Evolutionary conservation across 768 basidiomycete species (phyloP), one percentile per base, ranked within the genome.

Genomic region (Auriculariales sp.): DNA sequence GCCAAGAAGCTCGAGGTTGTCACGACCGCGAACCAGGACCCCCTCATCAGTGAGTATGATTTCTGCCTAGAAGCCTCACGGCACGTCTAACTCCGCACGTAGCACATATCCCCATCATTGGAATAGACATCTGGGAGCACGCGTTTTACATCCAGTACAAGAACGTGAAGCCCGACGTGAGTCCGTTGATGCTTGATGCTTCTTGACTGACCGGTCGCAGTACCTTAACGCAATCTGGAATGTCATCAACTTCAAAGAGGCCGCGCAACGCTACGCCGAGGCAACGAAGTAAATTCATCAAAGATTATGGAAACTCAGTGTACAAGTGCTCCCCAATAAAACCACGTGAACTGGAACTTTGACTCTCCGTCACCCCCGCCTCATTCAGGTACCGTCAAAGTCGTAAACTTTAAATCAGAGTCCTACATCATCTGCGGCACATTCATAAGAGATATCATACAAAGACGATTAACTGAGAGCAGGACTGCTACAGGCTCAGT

Each of bases 21-120:
- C 48, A 91, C 94, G 19, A 99, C 95, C 11, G 69, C 90, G 5
- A 98, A 99, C 70, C 95, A 99, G 68, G 95, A 99, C 63, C 95
- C 95, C 24, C 74, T 93, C 46, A 66, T 89, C 56, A 63, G 64
- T 66, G 39, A 50, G 65, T 58, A 15, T 17, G 15, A 6, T 25
- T 3, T 22, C 14, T 28, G 22, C 14, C 15, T 32, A 24, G 0
- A 0, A 14, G 28, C 11, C 14, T 15, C 30, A 28, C n/a, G n/a
- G n/a, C n/a, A n/a, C n/a, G 4, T 14, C 1, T 32, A 31, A 1
- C n/a, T 24, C 17, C 15, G 27, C 17, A 0, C 19, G 27, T 29
- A 53, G 52, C 68, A 42, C 81, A 79, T 61, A 66, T 77, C 49
- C 88, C 91, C 49, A 75, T 95, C 68, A 85, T 93, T 57, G 90